Evolutionary conservation across 768 basidiomycete species (phyloP).

Genomic region (Boletellus ananas): DNA sequence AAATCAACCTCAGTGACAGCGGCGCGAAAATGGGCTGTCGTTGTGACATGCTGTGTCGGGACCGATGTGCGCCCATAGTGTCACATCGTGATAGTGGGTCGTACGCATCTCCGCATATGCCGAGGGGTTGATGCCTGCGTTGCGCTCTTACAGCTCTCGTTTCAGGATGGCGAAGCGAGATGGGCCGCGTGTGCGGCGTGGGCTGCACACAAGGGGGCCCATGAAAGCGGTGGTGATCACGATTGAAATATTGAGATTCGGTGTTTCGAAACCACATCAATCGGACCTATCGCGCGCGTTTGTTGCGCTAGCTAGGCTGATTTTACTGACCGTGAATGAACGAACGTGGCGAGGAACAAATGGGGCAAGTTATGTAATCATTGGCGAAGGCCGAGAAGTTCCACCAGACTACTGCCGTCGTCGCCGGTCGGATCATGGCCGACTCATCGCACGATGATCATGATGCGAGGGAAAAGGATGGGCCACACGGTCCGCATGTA

Average conservation of each 20-base stretch:
- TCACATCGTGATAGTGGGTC: no score
- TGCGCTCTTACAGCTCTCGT: no score
- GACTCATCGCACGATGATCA: neutral
- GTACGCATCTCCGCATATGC: no score
- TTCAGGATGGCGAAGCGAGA: neutral
- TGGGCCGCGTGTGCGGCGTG: neutral
- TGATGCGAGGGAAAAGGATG: neutral
- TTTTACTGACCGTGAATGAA: neutral
- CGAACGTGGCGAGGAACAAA: neutral
- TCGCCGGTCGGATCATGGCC: neutral
- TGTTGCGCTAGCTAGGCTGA: neutral
- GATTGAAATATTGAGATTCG: neutral
- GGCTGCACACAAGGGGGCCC: no score
- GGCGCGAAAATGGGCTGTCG: neutral
- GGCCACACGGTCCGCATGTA: no score
- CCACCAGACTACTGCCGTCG: neutral
- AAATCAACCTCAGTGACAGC: neutral
- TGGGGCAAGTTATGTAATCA: constrained; percentile 8
- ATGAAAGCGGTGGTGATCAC: neutral
- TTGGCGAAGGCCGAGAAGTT: neutral
- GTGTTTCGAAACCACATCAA: neutral
- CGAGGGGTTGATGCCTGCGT: no score
- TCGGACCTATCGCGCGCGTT: neutral
- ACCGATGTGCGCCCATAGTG: no score
- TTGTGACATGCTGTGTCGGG: no score